Evolutionary conservation across 148 eudicot species (phyloP).

Genomic region (Dysphania ambrosioides): DNA sequence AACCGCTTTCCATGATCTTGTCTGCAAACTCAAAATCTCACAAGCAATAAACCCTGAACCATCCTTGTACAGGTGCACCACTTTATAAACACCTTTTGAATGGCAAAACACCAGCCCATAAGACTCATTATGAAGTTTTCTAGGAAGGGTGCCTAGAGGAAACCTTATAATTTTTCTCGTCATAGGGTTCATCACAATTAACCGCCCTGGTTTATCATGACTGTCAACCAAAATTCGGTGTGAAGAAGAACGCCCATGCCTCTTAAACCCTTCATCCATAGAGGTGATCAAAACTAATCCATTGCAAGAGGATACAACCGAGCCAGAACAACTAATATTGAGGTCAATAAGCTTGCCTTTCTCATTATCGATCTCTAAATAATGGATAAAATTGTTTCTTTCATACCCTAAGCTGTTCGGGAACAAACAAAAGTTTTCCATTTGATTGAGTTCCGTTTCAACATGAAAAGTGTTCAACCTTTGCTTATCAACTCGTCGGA

Average conservation of each 20-base stretch:
- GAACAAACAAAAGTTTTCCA: slow-evolving; percentile 25
- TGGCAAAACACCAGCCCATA: slow-evolving; percentile 39
- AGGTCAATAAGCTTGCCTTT: slow-evolving; percentile 28
- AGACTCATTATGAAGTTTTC: slow-evolving; percentile 14
- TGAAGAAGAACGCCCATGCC: background rate
- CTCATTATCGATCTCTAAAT: slow-evolving; percentile 29
- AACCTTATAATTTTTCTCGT: slow-evolving; percentile 30
- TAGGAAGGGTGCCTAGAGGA: slow-evolving; percentile 36
- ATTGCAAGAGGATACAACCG: slow-evolving; percentile 30
- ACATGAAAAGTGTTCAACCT: slow-evolving; percentile 25
- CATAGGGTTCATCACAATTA: slow-evolving; percentile 34
- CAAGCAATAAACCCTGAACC: slow-evolving; percentile 17
- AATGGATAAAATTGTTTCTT: slow-evolving; percentile 21
- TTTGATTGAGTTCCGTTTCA: slow-evolving; percentile 28
- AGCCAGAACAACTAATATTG: slow-evolving; percentile 29
- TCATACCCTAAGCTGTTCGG: slow-evolving; percentile 5
- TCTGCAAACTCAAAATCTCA: slow-evolving; percentile 34
- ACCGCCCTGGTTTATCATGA: slow-evolving; percentile 20
- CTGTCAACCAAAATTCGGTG: slow-evolving; percentile 11
- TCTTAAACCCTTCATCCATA: background rate
- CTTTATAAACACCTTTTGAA: slow-evolving; percentile 30
- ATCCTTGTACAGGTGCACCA: slow-evolving; percentile 44
- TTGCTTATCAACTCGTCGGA: background rate
- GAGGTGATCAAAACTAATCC: slow-evolving; percentile 38
- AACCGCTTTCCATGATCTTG: slow-evolving; percentile 36